Evolutionary conservation across 257 asterid species (phyloP).

Genomic region (Salvia hispanica): DNA sequence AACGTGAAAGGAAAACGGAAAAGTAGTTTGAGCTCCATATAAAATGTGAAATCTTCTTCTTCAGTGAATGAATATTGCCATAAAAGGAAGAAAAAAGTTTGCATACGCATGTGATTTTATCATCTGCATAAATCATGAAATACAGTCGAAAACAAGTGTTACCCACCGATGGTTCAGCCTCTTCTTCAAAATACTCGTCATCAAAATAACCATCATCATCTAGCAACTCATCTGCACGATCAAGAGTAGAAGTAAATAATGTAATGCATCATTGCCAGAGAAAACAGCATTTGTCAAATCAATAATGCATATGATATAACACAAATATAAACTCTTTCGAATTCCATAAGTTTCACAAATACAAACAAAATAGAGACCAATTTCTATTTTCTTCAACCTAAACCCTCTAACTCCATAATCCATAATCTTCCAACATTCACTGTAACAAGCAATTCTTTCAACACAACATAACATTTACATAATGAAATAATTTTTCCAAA

Average conservation of each 20-base stretch:
- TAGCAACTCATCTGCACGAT: constrained; percentile 50
- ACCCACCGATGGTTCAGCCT: constrained; percentile 61
- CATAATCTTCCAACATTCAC: neutral
- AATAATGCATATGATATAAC: neutral
- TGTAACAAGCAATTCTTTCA: constrained; percentile 13
- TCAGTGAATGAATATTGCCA: neutral
- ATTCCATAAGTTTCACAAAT: neutral
- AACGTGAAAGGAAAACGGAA: constrained; percentile 9
- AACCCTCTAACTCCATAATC: neutral
- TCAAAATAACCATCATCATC: constrained; percentile 56
- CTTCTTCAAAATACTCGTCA: constrained; percentile 71
- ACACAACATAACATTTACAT: neutral
- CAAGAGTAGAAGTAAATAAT: neutral
- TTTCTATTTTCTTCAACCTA: too few relatives aligned
- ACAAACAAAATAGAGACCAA: neutral
- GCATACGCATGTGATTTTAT: neutral
- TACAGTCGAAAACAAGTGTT: neutral
- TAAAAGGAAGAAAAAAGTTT: neutral
- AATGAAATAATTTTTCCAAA: neutral
- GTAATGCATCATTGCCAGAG: neutral
- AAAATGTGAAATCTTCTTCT: neutral
- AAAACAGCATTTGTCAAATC: constrained; percentile 8
- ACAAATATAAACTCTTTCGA: neutral
- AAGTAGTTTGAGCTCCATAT: neutral
- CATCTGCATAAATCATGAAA: neutral